Conservation (phyloP, 169 alveolate species). For the Cryptosporidium sp. region DNA sequence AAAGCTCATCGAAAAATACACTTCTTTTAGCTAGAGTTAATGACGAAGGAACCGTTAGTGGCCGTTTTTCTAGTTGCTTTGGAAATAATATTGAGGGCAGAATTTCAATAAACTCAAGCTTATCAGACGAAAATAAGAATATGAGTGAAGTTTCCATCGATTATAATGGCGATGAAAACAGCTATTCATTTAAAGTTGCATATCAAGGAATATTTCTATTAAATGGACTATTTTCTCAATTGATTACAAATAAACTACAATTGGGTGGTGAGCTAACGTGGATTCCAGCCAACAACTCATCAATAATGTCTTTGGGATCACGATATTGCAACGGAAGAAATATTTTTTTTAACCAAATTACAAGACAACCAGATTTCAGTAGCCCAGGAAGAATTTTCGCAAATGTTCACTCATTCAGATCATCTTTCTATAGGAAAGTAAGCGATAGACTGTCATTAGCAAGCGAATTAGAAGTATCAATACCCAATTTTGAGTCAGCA, state of each 20-base stretch:
- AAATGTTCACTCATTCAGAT: conserved; percentile 81
- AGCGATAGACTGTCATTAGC: conserved; percentile 90
- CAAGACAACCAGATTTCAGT: conserved; percentile 90
- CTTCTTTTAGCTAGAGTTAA: conserved; percentile 86
- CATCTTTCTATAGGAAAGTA: conserved; percentile 85
- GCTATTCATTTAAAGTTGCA: conserved; percentile 86
- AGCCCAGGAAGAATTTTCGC: conserved; percentile 81
- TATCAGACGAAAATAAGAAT: conserved; percentile 85
- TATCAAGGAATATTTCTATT: conserved; percentile 91
- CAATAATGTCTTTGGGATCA: conserved; percentile 88
- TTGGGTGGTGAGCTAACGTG: conserved; percentile 91
- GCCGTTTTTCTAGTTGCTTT: conserved; percentile 79
- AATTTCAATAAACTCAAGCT: conserved; percentile 84
- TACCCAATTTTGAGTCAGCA: conserved; percentile 75
- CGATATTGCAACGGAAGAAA: conserved; percentile 86
- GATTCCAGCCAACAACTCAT: conserved; percentile 88
- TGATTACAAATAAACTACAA: conserved; percentile 84
- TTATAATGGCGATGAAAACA: conserved; percentile 83
- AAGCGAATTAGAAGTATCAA: conserved; percentile 89
- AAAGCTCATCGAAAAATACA: conserved; percentile 84
- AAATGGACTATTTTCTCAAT: conserved; percentile 88
- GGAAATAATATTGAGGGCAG: conserved; percentile 83
- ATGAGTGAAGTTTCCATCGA: conserved; percentile 89
- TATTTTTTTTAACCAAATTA: conserved; percentile 78
- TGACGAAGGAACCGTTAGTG: conserved; percentile 87